Evolutionary conservation across 1,139 yeast genomes (phyloP), one percentile per base, ranked within the genome.

Genomic region (Groenewaldozyma sp.): DNA sequence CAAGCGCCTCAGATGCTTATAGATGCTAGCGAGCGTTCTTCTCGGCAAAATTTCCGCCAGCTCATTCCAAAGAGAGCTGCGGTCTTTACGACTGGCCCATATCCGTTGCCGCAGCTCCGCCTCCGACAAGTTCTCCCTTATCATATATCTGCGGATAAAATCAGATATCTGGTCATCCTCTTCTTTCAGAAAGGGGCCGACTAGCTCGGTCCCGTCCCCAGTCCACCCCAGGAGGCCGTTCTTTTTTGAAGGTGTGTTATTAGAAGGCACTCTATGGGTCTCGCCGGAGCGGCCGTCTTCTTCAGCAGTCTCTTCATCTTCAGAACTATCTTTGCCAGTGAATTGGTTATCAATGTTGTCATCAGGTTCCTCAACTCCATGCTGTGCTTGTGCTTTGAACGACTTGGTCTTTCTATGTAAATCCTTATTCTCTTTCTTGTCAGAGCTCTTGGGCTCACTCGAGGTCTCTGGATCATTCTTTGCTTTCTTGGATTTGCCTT

Each of bases 21-120:
- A 88, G 4, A 88, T 76, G 10, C 93, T 81, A 0, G 95, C 93
- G 38, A 95, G 67, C 0, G 94, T 78, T 54, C 97, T 70, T 50
- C 81, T 75, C 1, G 95, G 95, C 35, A 88, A 62, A 1, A 84
- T 88, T 39, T 74, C 71, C 34, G 87, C 79, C 16, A 87, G 65
- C 26, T 74, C 68, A 48, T 82, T 94, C 97, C 97, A 88, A 53
- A 88, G 86, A 49, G 74, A 78, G 60, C 87, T 96, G 60, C 83
- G 84, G 47, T 76, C 76, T 19, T 95, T 71, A 48, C 82, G 91
- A 47, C 76, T 76, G 5, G 88, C 69, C 97, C 97, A 88, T 28
- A 88, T 83, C 34, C 96, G 67, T 48, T 77, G 76, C 59, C 95
- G 82, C 4, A 86, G 73, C 40, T 80, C 82, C 37, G 73, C 74